phyloP scores from a whole-genome alignment of 805 yeast genomes.

The Cyberlindnera galapagoensis region DNA sequence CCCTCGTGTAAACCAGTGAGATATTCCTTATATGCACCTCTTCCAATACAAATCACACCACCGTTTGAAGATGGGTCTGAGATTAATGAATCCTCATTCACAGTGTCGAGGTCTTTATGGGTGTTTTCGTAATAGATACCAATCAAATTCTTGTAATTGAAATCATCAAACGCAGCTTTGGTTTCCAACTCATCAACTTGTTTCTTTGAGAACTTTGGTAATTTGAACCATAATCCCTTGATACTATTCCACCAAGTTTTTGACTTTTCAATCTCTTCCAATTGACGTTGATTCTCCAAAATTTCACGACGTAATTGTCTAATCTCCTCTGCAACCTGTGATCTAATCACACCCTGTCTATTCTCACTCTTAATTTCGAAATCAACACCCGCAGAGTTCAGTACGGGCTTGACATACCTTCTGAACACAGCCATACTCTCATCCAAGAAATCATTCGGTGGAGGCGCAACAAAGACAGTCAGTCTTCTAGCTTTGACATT shows the following conservation, averaged over 20 bases:
- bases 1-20: conserved; percentile 91
- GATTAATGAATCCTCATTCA: conserved; percentile 42
- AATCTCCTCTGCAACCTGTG: conserved; percentile 74
- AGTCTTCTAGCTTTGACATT: conserved; percentile 64
- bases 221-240: conserved; percentile 9
- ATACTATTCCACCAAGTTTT: conserved; percentile 16
- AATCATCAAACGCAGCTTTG: conserved; percentile 27
- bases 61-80: conserved; percentile 49
- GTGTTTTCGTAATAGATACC: conserved; percentile 46
- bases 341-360: conserved; percentile 86
- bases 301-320: conserved; percentile 56
- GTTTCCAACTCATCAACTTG: conserved; percentile 15
- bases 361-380: conserved; percentile 69
- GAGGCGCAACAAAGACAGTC: conserved; percentile 88
- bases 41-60: conserved; percentile 86
- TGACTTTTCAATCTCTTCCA: conserved; percentile 14
- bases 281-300: conserved; percentile 23
- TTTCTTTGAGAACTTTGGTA: conserved; percentile 5
- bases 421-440: conserved; percentile 69
- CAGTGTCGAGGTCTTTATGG: conserved; percentile 7
- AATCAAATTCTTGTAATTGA: conserved; percentile 39
- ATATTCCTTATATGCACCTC: conserved; percentile 95
- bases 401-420: conserved; percentile 75
- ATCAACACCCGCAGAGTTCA: conserved; percentile 80
- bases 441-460: conserved; percentile 85